phyloP scores from a whole-genome alignment of 352 stramenopile genomes.

The Globisporangium paddicum region DNA sequence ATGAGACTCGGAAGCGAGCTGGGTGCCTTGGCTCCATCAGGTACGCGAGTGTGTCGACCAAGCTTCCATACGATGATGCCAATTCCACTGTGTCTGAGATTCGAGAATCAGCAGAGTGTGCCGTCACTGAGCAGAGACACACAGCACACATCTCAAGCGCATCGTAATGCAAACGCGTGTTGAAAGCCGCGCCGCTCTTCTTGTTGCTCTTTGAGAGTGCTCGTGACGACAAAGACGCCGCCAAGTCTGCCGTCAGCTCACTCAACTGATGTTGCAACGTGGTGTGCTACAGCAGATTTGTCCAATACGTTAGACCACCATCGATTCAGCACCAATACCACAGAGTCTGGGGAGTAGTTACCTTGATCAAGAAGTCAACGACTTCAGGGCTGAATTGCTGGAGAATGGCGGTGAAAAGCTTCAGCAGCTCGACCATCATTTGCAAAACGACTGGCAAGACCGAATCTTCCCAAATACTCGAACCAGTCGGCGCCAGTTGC shows the following conservation, averaged over 20 bases:
- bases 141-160: conserved; percentile 11
- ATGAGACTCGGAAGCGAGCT: conserved; percentile 31
- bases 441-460: conserved; percentile 38
- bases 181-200: not conserved
- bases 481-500: conserved; percentile 15
- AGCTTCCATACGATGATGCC: not conserved
- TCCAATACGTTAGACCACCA: not conserved
- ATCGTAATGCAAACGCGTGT: conserved; percentile 10
- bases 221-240: conserved; percentile 16
- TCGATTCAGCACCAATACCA: not conserved
- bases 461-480: conserved; percentile 21
- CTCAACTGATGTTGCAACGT: conserved; percentile 34
- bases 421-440: conserved; percentile 27
- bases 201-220: not conserved
- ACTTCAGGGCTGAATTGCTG: conserved; percentile 15
- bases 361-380: conserved; percentile 26
- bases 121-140: conserved; percentile 3
- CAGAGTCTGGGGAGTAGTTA: conserved; percentile 4
- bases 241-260: conserved; percentile 28
- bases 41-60: not conserved
- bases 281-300: conserved; percentile 28
- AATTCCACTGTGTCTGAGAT: not conserved
- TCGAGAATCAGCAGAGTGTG: not conserved
- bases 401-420: conserved; percentile 32
- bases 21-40: conserved; percentile 31